Evolutionary conservation across 2,329 filamentous ascomycete genomes (phyloP), one percentile per base, ranked within the genome.

Genomic region (Fusarium sp.): DNA sequence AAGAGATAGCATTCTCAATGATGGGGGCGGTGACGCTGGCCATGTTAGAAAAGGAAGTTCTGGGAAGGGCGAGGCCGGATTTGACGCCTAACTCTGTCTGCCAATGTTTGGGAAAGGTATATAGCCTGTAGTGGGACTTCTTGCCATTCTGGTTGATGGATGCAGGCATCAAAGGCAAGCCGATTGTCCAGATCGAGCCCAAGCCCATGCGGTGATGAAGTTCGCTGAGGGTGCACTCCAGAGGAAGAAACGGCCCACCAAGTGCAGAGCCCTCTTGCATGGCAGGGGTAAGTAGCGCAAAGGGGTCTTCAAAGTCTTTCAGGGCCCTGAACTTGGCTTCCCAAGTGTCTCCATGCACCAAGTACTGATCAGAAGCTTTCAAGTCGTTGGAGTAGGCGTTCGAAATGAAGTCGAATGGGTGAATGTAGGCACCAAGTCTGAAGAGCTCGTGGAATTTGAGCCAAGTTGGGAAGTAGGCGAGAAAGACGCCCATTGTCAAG

Each of bases 251-350:
- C 5, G 60, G 38, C 6, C 65, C 65, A 5, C 47, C 60, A 2
- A 58, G 50, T 9, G 65, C 38, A 0, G 61, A 64, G 1, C 50
- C 65, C n/a, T 64, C 61, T 9, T 67, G 61, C 65, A 64, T 67
- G 6, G 38, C 38, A 20, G 65, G 65, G 2, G 45, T 64, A 8
- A 64, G 27, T 2, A 67, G 6, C 5, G 34, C 52, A 22, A 59
- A 64, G 4, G 61, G 60, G 2, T 34, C 14, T 13, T 0, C 20
- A 7, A 18, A 64, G 7, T 6, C 3, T 1, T 37, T 52, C 11
- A 67, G 5, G 5, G 9, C 5, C 1, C 11, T n/a, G 16, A 67
- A 67, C 1, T 14, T 29, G 3, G 20, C 4, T 13, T 42, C 24
- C 60, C 34, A 67, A 1, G 2, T 16, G 2, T 20, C 11, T 16